Evolutionary conservation across 2,329 filamentous ascomycete species (phyloP), one percentile per base, ranked within the genome.

Genomic region (Fusarium caatingaense): DNA sequence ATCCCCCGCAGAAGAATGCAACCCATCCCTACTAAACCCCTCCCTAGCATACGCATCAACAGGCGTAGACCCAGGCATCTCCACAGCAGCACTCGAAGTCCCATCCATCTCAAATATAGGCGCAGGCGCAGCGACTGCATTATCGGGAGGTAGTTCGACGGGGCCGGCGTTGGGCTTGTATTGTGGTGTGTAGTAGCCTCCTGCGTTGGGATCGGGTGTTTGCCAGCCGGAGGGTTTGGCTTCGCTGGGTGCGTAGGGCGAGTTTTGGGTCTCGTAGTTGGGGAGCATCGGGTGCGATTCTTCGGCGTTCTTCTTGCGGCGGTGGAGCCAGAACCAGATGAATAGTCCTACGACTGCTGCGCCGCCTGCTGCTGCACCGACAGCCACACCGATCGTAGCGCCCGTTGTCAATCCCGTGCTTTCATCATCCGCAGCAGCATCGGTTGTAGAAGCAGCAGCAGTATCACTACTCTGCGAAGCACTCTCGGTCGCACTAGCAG

Each of bases 321-420:
- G 74, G 5, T 76, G 76, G 49, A 78, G 58, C 45, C 77, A 62
- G 57, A 75, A 74, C 60, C 76, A 66, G 16, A 72, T 58, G 2
- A 76, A 20, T 1, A 49, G 68, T 4, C 72, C 72, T 8, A 80
- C 69, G 20, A 73, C 48, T 1, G 70, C 73, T 32, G 79, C 67
- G 32, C 78, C 79, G 3, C 51, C 75, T 5, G 73, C 56, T 3
- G 78, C 76, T 5, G 78, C 75, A 13, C 82, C 83, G 1, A 81
- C 77, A 8, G 79, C 82, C 12, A 85, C 76, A 12, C 81, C 83
- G 45, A 82, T 76, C 21, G 79, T 82, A 7, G 78, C 77, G 8
- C 76, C 76, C 0, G 77, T 79, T 6, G 80, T 78, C 15, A 84
- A 76, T 11, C 73, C 66, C 30, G 69, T 68, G 8, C 37, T 37